phyloP scores from a whole-genome alignment of 2,329 filamentous ascomycete species.

The Emericellopsis atlantica region DNA sequence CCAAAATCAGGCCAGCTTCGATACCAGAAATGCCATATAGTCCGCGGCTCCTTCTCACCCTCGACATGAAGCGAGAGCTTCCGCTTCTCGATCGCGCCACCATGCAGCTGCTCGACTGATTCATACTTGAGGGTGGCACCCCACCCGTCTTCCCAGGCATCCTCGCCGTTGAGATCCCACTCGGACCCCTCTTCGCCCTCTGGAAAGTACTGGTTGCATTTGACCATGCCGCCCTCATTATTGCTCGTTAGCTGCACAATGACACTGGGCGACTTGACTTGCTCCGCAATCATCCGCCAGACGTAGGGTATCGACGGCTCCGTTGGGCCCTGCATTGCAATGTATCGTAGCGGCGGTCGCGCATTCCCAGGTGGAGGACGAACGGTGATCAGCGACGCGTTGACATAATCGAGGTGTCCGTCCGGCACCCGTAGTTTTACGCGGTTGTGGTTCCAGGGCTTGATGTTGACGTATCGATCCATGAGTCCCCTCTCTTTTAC shows the following conservation, averaged over 20 bases:
- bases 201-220: constrained; percentile 86
- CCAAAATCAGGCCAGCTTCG: constrained; percentile 84
- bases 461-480: constrained; percentile 83
- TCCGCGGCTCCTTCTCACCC: constrained; percentile 33
- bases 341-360: constrained; percentile 48
- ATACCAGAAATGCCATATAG: constrained; percentile 77
- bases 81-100: constrained; percentile 58
- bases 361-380: constrained; percentile 24
- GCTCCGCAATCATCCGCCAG: constrained; percentile 92
- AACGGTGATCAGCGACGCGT: constrained; percentile 61
- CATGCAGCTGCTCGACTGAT: constrained; percentile 38
- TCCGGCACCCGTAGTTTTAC: constrained; percentile 69
- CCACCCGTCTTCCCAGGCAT: constrained; percentile 55
- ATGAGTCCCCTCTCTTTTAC: constrained; percentile 23
- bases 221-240: constrained; percentile 62
- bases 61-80: constrained; percentile 50
- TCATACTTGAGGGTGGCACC: constrained; percentile 58
- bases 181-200: constrained; percentile 30
- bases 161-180: constrained; percentile 46
- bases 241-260: constrained; percentile 93
- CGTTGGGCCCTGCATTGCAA: constrained; percentile 90
- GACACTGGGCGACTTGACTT: constrained; percentile 58
- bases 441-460: constrained; percentile 79
- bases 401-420: constrained; percentile 66
- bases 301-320: constrained; percentile 63